phyloP scores from a whole-genome alignment of 164 flowering plant species.

The Chloranthus sessilifolius region DNA sequence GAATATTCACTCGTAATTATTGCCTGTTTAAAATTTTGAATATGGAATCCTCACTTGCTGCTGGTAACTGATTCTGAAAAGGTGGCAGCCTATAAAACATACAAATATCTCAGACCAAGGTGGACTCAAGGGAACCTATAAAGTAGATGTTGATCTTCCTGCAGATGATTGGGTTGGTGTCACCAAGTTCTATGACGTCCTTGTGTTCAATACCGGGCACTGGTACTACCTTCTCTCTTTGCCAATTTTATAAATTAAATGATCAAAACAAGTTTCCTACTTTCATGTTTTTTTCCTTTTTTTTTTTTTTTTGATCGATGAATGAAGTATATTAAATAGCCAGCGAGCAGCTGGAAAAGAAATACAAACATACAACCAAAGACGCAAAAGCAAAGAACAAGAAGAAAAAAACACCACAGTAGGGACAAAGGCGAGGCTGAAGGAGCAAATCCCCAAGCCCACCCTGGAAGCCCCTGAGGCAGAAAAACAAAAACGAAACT shows the following conservation, averaged over 20 bases:
- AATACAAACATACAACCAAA: too few species aligned
- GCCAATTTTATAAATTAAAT: background rate
- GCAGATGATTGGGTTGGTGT: constrained; percentile 80
- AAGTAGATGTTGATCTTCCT: constrained; percentile 90
- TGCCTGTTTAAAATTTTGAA: constrained; percentile 1
- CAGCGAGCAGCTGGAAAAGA: too few species aligned
- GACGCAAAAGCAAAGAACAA: too few species aligned
- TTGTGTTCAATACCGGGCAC: constrained; percentile 92
- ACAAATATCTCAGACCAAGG: constrained; percentile 22
- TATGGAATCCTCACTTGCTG: constrained; percentile 33
- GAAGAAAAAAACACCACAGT: too few species aligned
- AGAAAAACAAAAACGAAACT: too few species aligned
- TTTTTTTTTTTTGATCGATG: too few species aligned
- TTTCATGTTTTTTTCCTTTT: too few species aligned
- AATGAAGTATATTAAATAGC: too few species aligned
- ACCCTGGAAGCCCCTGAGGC: too few species aligned
- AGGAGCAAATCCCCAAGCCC: too few species aligned
- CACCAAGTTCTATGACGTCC: constrained; percentile 77
- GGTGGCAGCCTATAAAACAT: constrained; percentile 77
- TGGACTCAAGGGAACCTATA: constrained; percentile 57
- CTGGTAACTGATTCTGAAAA: constrained; percentile 50
- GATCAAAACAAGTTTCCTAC: background rate
- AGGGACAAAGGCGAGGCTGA: too few species aligned
- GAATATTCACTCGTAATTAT: background rate
- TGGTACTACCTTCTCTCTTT: constrained; percentile 47